Evolutionary conservation across 108 stramenopile genomes (phyloP), one percentile per base, ranked within the genome.

Genomic region (Schizochytrium sp.): DNA sequence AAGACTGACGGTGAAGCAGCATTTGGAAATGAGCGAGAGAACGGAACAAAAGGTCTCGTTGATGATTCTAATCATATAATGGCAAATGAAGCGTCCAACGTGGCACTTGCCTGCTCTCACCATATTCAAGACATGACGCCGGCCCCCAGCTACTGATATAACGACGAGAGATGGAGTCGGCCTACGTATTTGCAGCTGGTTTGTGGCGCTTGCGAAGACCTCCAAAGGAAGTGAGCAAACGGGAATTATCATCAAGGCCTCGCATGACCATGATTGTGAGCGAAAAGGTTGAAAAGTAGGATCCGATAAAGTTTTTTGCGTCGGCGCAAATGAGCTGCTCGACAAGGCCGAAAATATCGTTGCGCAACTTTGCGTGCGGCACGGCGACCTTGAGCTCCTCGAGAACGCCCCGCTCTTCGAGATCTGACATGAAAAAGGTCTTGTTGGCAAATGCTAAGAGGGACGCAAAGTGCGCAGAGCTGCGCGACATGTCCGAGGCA

Each of bases 311-410:
- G 12, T 53, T 47, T 12, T 4, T 83, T 34, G 76, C 76, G 48
- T 53, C 48, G 4, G 48, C 51, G 76, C 76, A 83, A 16, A 83
- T 83, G 76, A 83, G 76, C 51, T 83, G 76, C 45, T 83, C 76
- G 43, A 83, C 48, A 53, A 83, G 48, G 6, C 76, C 76, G 25
- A 83, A 83, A 34, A 83, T 47, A 23, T 83, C 76, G 51, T 6
- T 23, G 6, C 23, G 76, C 14, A 83, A 45, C 12, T 83, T 47
- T 53, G 48, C 12, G 48, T 53, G 48, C n/a, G 76, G 76, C n/a
- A 83, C 51, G 6, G 16, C 6, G 23, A 6, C 51, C 48, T 34
- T 53, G 48, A 83, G 48, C 19, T 83, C 76, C 21, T 83, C 25
- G 23, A 83, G 6, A 53, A 47, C 51, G n/a, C 76, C 48, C 19